Evolutionary conservation across 192 early-diverging fungal genomes (phyloP), one percentile per base, ranked within the genome.

Genomic region (Coemansia sp.): DNA sequence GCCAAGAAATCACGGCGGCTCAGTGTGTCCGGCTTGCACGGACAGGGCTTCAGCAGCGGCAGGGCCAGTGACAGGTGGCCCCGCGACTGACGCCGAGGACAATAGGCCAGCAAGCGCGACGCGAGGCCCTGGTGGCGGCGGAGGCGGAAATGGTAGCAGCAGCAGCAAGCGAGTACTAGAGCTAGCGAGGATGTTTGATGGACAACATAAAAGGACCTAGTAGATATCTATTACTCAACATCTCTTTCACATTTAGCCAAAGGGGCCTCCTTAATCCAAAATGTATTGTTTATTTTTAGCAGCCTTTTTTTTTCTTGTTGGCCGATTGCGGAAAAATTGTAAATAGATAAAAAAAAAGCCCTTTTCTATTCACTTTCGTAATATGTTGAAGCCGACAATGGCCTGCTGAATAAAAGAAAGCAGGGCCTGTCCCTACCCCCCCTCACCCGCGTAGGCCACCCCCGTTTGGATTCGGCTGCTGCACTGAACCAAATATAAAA

Each of bases 131-230:
- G 16, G 29, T 39, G 29, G 59, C 50, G 55, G 60, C 34, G 13
- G 39, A 40, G 22, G 22, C 22, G 22, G 22, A 24, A 24, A 24
- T 24, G 22, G 22, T 24, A 49, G 59, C n/a, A 18, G 30, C 29
- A 7, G 60, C 60, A 65, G 60, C 60, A 65, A 64, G 63, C 65
- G 62, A 49, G 78, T 80, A 13, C 47, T 80, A 44, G 65, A 71
- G 62, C 65, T 74, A 49, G 69, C 78, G 1, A 53, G 69, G 12
- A 80, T 80, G 78, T 80, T 80, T 62, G 78, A 80, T 61, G 53
- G 50, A 37, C 74, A 50, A 39, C 56, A 58, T n/a, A 39, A 43
- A 30, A 24, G 24, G 38, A 32, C 16, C 10, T 44, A 47, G 22
- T 39, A 38, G 44, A 20, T 47, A 47, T 47, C n/a, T 7, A 8